Base-by-base conservation (phyloP, 805 yeast genomes). In the Metschnikowia drakensbergensis region DNA sequence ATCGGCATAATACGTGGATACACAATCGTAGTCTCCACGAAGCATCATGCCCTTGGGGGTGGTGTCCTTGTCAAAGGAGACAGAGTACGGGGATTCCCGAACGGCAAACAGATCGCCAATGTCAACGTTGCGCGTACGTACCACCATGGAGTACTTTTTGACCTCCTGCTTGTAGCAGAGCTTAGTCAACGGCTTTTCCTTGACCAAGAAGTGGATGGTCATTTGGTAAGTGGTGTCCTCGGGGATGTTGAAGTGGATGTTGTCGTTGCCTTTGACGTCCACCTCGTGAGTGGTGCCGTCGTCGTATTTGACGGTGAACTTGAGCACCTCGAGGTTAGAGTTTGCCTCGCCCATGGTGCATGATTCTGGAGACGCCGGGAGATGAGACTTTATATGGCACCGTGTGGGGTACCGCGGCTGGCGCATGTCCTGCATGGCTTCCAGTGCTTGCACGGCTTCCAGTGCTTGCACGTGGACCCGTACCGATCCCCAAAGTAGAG, bases 11-110 rank as follows among this genome's bases (percentile, higher is more conserved):
- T 71, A 72, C 7, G 68, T 66, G 27, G 69, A 65, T 5, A 55
- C 57, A 46, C 69, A 65, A 9, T 61, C 57, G 55, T 58, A 66
- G 31, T 50, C 49, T 6, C 72, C 75, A 58, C 75, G 68, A 40
- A 66, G 53, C 34, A 70, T 58, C 56, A 63, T 70, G 22, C 76
- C 75, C 48, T 65, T 63, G 6, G 76, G 76, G 34, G 75, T 65
- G 5, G 57, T 56, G 49, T 71, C 75, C 45, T 61, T 63, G 7
- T 62, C 66, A 51, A 68, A 68, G 5, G 57, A 54, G 43, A 61
- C 60, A 17, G 54, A n/a, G 53, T 68, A 64, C 1, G 60, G 55
- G 47, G 68, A 69, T 1, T 69, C 74, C 7, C 64, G 56, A 22
- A 74, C 69, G 46, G 58, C 68, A 49, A 58, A 67, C 32, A 46